These are phyloP conservation scores for Patellifolia procumbens DNA, from an alignment of 179 eudicot genomes.

Conservation along the genomic window DNA sequence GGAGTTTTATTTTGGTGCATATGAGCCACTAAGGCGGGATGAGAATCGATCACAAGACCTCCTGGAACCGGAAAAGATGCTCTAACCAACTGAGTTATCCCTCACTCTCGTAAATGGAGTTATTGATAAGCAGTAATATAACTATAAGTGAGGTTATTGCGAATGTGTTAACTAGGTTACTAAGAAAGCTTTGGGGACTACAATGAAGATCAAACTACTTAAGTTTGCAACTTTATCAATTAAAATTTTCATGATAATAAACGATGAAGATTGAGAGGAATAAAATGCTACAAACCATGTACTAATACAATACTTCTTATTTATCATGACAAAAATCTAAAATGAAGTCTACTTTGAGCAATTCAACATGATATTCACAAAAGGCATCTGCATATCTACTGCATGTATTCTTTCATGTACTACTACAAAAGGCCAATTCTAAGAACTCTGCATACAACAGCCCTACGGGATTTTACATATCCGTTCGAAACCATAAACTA, in stretches of 20 bases:
- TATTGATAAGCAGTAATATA: too few species aligned
- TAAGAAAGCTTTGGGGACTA: too few species aligned
- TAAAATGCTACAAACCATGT: neutral
- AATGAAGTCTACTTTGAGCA: neutral
- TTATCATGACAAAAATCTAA: slow-evolving; percentile 3
- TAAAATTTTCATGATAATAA: neutral
- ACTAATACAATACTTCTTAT: too few species aligned
- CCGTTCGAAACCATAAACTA: neutral
- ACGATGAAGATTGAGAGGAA: neutral
- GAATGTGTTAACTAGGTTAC: too few species aligned
- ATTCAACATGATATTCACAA: slow-evolving; percentile 12
- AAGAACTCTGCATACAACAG: slow-evolving; percentile 21
- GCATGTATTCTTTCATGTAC: slow-evolving; percentile 7
- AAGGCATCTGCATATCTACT: slow-evolving; percentile 11
- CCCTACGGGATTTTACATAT: slow-evolving; percentile 18
- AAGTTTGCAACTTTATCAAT: neutral
- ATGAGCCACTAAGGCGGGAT: too few species aligned
- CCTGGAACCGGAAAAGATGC: too few species aligned
- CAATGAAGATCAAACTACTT: neutral
- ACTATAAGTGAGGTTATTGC: too few species aligned
- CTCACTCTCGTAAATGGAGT: too few species aligned
- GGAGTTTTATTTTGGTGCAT: too few species aligned
- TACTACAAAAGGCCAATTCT: slow-evolving; percentile 12
- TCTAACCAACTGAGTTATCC: too few species aligned
- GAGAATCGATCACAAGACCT: too few species aligned